Conservation (phyloP, 805 yeast genomes). For the Peterozyma toletana region DNA sequence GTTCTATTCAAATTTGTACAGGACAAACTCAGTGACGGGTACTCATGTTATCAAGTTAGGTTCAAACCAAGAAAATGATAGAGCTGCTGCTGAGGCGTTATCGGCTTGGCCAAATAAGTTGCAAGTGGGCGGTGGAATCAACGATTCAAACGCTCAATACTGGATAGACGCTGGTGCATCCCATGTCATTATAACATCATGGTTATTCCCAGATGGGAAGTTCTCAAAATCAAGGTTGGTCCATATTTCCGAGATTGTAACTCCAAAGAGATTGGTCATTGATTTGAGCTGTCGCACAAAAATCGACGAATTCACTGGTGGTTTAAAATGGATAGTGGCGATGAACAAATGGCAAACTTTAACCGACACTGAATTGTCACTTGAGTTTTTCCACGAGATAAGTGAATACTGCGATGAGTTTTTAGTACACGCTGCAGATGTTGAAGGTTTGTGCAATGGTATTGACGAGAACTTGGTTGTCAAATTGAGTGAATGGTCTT, state of each 20-base stretch:
- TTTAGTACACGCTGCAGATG: constrained; percentile 96
- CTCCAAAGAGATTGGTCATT: constrained; percentile 64
- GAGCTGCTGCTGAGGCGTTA: constrained; percentile 75
- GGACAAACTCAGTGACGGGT: constrained; percentile 49
- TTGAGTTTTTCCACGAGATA: constrained; percentile 45
- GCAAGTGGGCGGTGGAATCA: constrained; percentile 95
- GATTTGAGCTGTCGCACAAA: constrained; percentile 77
- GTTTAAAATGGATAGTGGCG: constrained; percentile 78
- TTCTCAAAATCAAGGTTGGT: constrained; percentile 45
- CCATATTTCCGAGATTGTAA: constrained; percentile 46
- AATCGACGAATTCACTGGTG: constrained; percentile 17
- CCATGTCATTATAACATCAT: constrained; percentile 88
- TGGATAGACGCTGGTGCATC: constrained; percentile 82
- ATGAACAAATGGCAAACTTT: constrained; percentile 96
- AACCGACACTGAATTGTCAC: constrained; percentile 54
- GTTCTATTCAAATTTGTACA: constrained; percentile 69
- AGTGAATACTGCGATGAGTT: constrained; percentile 75
- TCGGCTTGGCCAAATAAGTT: constrained; percentile 62
- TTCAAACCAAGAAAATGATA: constrained; percentile 63
- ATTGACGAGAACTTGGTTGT: constrained; percentile 75
- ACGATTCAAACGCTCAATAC: constrained; percentile 54
- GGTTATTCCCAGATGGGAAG: constrained; percentile 68
- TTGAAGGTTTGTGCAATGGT: constrained; percentile 93
- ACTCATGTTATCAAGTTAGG: constrained; percentile 95
- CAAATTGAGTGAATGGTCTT: constrained; percentile 72